Base-by-base conservation (phyloP, 148 eudicot species). In the Persicaria maculosa region DNA sequence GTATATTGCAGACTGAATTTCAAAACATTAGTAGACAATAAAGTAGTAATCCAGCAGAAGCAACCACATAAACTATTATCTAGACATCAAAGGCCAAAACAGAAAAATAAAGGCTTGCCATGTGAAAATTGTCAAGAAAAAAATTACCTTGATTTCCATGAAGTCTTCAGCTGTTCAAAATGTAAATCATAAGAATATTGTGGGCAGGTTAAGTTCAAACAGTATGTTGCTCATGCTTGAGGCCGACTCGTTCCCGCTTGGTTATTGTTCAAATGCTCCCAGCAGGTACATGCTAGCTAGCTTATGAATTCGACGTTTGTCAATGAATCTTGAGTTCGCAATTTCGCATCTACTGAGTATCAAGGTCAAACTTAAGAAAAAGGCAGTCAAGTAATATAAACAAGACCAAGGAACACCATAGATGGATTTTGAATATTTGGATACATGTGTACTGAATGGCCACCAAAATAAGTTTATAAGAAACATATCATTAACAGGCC, bases 361-460 rank as follows among this genome's bases (percentile, higher is more conserved):
- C 77, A 74, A 83, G 79, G 83, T 80, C 72, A 83, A 87, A 79
- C 74, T 71, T 74, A 80, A 54, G 11, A 68, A 70, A 45, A 45
- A 8, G 52, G 73, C 17, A 45, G 50, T 15, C 2, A 5, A 14
- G 69, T 40, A 31, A 64, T 14, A 11, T 64, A 46, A 40, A 11
- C 17, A 11, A 7, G 7, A 47, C 31, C 45, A 22, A 47, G 50
- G n/a, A 70, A 70, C 14, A 9, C 54, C 50, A 45, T 44, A 19
- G 47, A 65, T 5, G 25, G 16, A 14, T 68, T 69, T 15, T 69
- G 10, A 69, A 16, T 48, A 44, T 65, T 72, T 50, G 99, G 99
- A 92, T 96, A 96, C 99, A 90, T 75, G 89, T 82, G 79, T 89
- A 89, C 77, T 96, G 99, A 79, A 92, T 68, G 72, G 82, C 99